Evolutionary conservation across 129 eudicot species (phyloP), one percentile per base, ranked within the genome.

Genomic region (Flaveria sonorensis): DNA sequence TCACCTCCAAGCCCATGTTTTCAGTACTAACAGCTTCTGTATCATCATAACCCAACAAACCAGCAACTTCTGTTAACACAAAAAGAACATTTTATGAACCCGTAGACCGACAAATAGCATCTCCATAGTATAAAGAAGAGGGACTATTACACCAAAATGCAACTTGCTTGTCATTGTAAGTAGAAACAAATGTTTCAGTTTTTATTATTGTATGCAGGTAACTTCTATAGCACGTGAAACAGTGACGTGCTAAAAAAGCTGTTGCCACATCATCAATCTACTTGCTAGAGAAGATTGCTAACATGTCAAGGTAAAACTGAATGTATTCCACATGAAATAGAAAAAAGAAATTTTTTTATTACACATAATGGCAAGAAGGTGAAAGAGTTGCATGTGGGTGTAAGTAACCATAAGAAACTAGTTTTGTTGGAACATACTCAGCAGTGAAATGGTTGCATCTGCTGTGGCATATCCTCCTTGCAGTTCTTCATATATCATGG

Each of bases 1-100:
- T 80, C 48, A 94, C 98, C 97, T 91, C 91, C 81, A 93, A 74
- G 26, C 92, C 85, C 89, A 94, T 63, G 65, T 91, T 93, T 83
- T 91, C 97, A 12, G 74, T 14, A 2, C 90, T 87, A 68, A 94
- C 96, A 18, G 88, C 88, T 69, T 81, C 85, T 40, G 73, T 45
- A 40, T 80, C 92, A 21, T 87, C 92, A 82, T 80, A 91, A 71
- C 92, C 97, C 74, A 89, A 70, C 63, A 76, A 73, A 68, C 88
- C 77, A 68, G 95, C 96, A 75, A 92, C 86, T 53, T 83, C 99
- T 95, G 92, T 68, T 40, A 73, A 70, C 74, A 83, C 67, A 28
- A 61, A 83, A 59, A n/a, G 47, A 40, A 48, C 61, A 24, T 43
- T 48, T 84, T 74, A 70, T 65, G 39, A 70, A 36, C 42, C 23